Base-by-base conservation (phyloP, 176 grass and related monocot species). In the Phoenix dactylifera region DNA sequence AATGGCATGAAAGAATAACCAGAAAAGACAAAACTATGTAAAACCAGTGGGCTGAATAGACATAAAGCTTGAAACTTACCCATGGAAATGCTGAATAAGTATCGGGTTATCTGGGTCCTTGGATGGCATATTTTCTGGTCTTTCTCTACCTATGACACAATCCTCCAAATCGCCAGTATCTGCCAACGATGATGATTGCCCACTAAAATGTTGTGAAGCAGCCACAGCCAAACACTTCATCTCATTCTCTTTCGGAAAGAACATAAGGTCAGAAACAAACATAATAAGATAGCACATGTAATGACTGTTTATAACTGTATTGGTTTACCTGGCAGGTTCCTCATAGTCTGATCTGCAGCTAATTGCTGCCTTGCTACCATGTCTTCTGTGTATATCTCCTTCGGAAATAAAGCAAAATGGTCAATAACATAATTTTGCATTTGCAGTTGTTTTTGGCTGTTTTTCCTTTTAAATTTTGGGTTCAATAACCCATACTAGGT, bases 181-280 rank as follows among this genome's bases (percentile, higher is more conserved):
- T 6, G 24, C 35, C n/a, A 39, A 4, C 19, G 59, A 16, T 3
- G 59, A 61, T 39, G 30, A 18, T 63, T 48, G 30, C 4, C 39
- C 61, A 4, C 61, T 22, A 19, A 35, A 49, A 63, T 49, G 60
- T 15, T 5, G 29, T 5, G 39, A 50, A 49, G 4, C 10, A 63
- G n/a, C 22, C 32, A 20, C 2, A 5, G 18, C 61, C 16, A 49
- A 24, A 39, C 32, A 63, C 44, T 49, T 63, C 32, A 48, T 35
- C 19, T 22, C 26, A 49, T 63, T 63, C 48, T 50, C 61, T 50
- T 63, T 63, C 22, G 4, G 49, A 49, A 16, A 49, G 18, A 63
- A 49, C 6, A 7, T 6, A 63, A 23, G 39, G 16, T 23, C 35
- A 44, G 35, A 15, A 22, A 63, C 12, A 49, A 44, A 49, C 7